Conservation (phyloP, 805 yeast species). For the Saturnispora mendoncae region DNA sequence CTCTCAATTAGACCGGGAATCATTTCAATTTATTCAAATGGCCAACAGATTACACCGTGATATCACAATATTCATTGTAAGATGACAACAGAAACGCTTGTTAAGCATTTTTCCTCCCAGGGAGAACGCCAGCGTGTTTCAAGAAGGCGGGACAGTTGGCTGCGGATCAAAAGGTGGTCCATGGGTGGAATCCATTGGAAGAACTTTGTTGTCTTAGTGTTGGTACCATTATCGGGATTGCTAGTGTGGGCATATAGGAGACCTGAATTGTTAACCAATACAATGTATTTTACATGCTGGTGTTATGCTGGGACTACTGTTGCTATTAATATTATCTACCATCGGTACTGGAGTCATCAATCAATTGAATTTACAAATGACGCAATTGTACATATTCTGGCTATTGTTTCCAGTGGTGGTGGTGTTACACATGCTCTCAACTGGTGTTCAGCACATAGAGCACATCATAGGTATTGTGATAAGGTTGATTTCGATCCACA, state of each 20-base stretch:
- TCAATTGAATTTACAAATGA: conserved; percentile 37
- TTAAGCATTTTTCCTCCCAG: no score
- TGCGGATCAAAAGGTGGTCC: neutral
- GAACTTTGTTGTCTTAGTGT: conserved; percentile 42
- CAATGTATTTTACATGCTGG: conserved; percentile 43
- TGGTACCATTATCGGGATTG: conserved; percentile 40
- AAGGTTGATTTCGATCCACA: conserved; percentile 79
- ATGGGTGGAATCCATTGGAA: conserved; percentile 52
- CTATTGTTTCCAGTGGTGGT: conserved; percentile 59
- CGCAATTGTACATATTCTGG: conserved; percentile 40
- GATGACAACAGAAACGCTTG: no score
- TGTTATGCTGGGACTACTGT: conserved; percentile 55
- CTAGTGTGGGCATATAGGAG: conserved; percentile 5
- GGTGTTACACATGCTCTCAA: conserved; percentile 69
- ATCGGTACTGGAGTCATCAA: conserved; percentile 64
- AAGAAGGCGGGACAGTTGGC: conserved; percentile 43
- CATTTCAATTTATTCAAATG: no score
- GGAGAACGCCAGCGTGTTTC: conserved; percentile 66
- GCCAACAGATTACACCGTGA: no score
- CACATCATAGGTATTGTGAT: conserved; percentile 85
- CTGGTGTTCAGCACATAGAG: conserved; percentile 81
- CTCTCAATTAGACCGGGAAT: no score
- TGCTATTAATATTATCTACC: conserved; percentile 80
- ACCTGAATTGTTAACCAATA: conserved; percentile 15
- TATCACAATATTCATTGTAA: no score